These are phyloP conservation scores for Penicillium sp. DNA, from an alignment of 2,329 filamentous ascomycete genomes.

Conservation along the genomic window DNA sequence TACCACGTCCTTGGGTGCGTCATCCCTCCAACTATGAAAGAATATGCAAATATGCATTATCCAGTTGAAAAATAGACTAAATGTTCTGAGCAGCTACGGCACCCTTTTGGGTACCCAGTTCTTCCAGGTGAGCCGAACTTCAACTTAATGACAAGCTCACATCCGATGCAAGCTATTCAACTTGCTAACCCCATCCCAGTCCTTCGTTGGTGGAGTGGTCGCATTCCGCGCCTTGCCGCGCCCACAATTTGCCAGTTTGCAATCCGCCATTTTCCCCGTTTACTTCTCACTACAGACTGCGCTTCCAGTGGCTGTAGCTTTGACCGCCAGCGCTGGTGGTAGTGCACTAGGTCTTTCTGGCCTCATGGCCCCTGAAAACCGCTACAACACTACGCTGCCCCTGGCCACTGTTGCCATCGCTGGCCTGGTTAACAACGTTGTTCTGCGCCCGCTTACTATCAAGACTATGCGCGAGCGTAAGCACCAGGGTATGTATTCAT, in stretches of 20 bases:
- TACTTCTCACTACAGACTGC: slow-evolving; percentile 85
- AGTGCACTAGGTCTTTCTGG: slow-evolving; percentile 28
- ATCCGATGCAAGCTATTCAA: neutral
- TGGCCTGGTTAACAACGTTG: slow-evolving; percentile 67
- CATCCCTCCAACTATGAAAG: neutral
- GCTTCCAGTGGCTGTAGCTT: slow-evolving; percentile 68
- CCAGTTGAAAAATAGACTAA: slow-evolving; percentile 5
- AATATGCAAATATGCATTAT: neutral
- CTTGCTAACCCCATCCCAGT: slow-evolving; percentile 47
- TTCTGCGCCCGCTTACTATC: slow-evolving; percentile 74
- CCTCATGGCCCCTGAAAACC: slow-evolving; percentile 56
- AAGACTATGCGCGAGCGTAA: slow-evolving; percentile 73
- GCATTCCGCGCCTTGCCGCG: slow-evolving; percentile 76
- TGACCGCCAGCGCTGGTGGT: slow-evolving; percentile 73
- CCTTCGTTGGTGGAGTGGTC: slow-evolving; percentile 72
- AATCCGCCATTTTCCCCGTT: slow-evolving; percentile 72
- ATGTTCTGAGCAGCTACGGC: slow-evolving; percentile 64
- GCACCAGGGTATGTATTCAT: slow-evolving; percentile 67
- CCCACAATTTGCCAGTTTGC: slow-evolving; percentile 77
- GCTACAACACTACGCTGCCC: slow-evolving; percentile 66
- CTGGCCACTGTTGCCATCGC: slow-evolving; percentile 69
- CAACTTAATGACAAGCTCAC: neutral
- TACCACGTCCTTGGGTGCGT: slow-evolving; percentile 35
- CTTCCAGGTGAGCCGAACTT: slow-evolving; percentile 65
- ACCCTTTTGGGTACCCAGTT: slow-evolving; percentile 82